Evolutionary conservation across 2,329 filamentous ascomycete genomes (phyloP).

Genomic region (Pestalotiopsis fici): DNA sequence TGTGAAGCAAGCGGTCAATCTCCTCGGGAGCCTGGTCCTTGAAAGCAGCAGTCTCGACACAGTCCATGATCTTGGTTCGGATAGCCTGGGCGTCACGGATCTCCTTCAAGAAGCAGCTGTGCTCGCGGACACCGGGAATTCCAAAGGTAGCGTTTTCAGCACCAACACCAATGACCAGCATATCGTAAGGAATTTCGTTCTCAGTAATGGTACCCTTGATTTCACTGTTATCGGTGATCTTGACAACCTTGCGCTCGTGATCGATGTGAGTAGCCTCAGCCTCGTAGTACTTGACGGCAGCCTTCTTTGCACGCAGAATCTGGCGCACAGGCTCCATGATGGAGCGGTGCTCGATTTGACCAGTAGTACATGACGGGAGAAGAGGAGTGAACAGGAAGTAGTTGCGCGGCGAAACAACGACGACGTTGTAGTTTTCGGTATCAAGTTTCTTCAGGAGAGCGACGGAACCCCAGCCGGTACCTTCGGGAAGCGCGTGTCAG

Average conservation of each 20-base stretch:
- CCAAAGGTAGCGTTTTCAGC: slow-evolving; percentile 99
- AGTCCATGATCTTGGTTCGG: slow-evolving; percentile 99
- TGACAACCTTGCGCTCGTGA: slow-evolving; percentile 83
- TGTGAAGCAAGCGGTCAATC: slow-evolving; percentile 91
- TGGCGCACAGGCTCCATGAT: slow-evolving; percentile 99
- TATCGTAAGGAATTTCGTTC: slow-evolving; percentile 94
- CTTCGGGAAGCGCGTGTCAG: slow-evolving; percentile 46
- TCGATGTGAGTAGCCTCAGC: slow-evolving; percentile 96
- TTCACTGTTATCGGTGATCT: slow-evolving; percentile 90
- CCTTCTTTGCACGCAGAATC: slow-evolving; percentile 93
- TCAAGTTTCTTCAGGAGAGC: slow-evolving; percentile 98
- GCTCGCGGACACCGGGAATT: slow-evolving; percentile 90
- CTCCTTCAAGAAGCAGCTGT: slow-evolving; percentile 98
- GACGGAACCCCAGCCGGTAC: slow-evolving; percentile 93
- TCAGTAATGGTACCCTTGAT: slow-evolving; percentile 80
- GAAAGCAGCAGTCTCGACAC: slow-evolving; percentile 96
- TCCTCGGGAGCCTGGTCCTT: slow-evolving; percentile 91
- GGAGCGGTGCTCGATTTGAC: slow-evolving; percentile 96
- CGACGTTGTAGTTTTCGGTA: slow-evolving; percentile 97
- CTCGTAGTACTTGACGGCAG: slow-evolving; percentile 94
- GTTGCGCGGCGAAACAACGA: slow-evolving; percentile 97
- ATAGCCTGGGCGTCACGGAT: slow-evolving; percentile 95
- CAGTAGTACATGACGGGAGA: slow-evolving; percentile 94
- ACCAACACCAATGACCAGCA: slow-evolving; percentile 95
- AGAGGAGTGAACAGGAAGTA: slow-evolving; percentile 99